These are phyloP conservation scores for Magnolia changhungtana DNA, from an alignment of 164 flowering plant species.

Conservation along the genomic window DNA sequence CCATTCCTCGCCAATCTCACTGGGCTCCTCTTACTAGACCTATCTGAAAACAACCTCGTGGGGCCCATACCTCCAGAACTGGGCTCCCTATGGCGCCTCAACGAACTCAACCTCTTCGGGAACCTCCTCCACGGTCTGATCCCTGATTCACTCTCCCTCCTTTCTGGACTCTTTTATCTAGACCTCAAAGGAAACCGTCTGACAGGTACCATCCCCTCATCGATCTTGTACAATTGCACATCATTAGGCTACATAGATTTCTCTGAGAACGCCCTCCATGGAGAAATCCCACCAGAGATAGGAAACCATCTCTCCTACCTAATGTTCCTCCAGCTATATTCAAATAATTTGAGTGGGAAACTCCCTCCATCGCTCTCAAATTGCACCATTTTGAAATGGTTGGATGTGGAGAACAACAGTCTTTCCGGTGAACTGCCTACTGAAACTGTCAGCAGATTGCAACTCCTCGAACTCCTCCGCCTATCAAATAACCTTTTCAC, in stretches of 20 bases:
- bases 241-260: slow-evolving; percentile 35
- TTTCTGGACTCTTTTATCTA: slow-evolving; percentile 13
- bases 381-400: slow-evolving; percentile 21
- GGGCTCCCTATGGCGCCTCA: slow-evolving; percentile 22
- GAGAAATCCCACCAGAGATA: slow-evolving; percentile 41
- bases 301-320: slow-evolving; percentile 30
- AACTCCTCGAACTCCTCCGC: slow-evolving; percentile 24
- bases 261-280: slow-evolving; percentile 36
- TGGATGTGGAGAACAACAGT: slow-evolving; percentile 46
- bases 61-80: slow-evolving; percentile 26
- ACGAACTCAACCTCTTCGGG: slow-evolving; percentile 10
- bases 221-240: slow-evolving; percentile 48
- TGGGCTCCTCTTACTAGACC: slow-evolving; percentile 20
- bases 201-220: slow-evolving; percentile 19
- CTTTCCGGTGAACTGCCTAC: slow-evolving; percentile 40
- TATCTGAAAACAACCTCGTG: slow-evolving; percentile 20
- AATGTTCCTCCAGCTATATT: slow-evolving; percentile 33
- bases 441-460: slow-evolving; percentile 19
- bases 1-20: slow-evolving; percentile 30
- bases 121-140: slow-evolving; percentile 19
- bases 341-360: slow-evolving; percentile 41
- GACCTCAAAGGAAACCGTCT: slow-evolving; percentile 22
- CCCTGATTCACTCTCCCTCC: slow-evolving; percentile 21
- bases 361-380: slow-evolving; percentile 40
- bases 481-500: slow-evolving; percentile 38